These are phyloP conservation scores for Russula earlei DNA, from an alignment of 768 basidiomycete species.

Conservation along the genomic window DNA sequence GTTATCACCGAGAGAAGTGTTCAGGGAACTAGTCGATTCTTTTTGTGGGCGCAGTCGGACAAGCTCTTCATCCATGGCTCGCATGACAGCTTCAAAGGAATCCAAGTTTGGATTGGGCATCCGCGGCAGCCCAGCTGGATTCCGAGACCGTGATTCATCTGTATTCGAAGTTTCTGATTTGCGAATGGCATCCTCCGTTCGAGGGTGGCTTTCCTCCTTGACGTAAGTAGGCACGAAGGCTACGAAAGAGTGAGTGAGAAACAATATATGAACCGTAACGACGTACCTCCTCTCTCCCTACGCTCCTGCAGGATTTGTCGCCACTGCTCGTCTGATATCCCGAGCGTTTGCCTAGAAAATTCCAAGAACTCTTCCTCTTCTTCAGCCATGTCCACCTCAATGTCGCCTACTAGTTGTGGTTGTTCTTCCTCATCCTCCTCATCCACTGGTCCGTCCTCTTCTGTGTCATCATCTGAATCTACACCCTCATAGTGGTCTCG, in stretches of 20 bases:
- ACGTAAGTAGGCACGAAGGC: constrained; percentile 24
- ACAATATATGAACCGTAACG: background rate
- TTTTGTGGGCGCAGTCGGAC: constrained; percentile 33
- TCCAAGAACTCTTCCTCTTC: constrained; percentile 93
- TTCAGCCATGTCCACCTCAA: constrained; percentile 85
- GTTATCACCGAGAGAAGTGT: constrained; percentile 23
- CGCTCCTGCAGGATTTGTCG: constrained; percentile 74
- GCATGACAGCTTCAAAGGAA: constrained; percentile 95
- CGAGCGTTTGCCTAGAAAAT: constrained; percentile 87
- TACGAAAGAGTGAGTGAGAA: background rate
- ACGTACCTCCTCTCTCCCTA: constrained; percentile 70
- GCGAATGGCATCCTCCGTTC: background rate
- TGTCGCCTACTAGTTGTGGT: constrained; percentile 75
- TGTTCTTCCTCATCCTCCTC: constrained; percentile 67
- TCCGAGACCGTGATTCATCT: background rate
- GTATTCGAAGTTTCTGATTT: background rate
- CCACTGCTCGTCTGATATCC: constrained; percentile 87
- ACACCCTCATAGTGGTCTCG: constrained; percentile 88
- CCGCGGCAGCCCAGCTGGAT: constrained; percentile 25
- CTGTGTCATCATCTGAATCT: constrained; percentile 83
- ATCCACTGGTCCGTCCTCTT: constrained; percentile 44
- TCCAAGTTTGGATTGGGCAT: constrained; percentile 63
- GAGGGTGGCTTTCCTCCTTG: constrained; percentile 7
- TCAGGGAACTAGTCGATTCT: background rate
- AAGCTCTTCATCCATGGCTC: constrained; percentile 86